Percentiles rank a stretch among this genome's conserved stretches.
Evolutionary conservation across 805 yeast species (phyloP).

Genomic region (Nakazawaea pomicola): DNA sequence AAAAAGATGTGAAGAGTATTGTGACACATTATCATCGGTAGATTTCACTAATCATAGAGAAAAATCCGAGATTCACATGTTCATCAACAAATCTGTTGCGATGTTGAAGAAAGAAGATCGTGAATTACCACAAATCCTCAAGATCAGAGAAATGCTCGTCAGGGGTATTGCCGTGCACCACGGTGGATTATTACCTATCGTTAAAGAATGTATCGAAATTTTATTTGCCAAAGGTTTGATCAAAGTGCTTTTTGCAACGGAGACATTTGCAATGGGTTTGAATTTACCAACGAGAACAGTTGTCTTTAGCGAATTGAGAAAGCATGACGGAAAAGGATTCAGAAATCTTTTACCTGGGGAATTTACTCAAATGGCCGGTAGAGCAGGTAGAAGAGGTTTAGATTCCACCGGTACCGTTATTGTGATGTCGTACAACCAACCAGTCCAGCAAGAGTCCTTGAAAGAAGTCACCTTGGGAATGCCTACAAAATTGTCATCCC

Average conservation of each 20-base stretch:
- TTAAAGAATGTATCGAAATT: constrained; percentile 90
- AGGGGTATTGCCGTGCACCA: constrained; percentile 96
- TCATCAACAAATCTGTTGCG: constrained; percentile 82
- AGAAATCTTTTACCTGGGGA: constrained; percentile 90
- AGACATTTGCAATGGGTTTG: constrained; percentile 98
- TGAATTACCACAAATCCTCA: constrained; percentile 84
- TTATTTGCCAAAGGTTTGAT: constrained; percentile 81
- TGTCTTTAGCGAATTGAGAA: constrained; percentile 76
- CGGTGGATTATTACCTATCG: constrained; percentile 90
- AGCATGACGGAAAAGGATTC: constrained; percentile 85
- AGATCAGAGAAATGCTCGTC: constrained; percentile 73
- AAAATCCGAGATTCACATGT: constrained; percentile 88
- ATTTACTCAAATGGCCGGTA: constrained; percentile 97
- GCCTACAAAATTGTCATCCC: constrained; percentile 87
- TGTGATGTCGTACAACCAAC: constrained; percentile 75
- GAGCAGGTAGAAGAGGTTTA: constrained; percentile 97
- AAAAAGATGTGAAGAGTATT: constrained; percentile 90
- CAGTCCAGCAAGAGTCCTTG: constrained; percentile 51
- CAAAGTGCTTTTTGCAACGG: constrained; percentile 92
- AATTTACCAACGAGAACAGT: constrained; percentile 96
- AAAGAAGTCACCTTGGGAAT: constrained; percentile 82
- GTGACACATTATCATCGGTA: constrained; percentile 65
- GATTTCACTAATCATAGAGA: constrained; percentile 84
- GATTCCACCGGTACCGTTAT: constrained; percentile 94
- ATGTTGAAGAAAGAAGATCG: constrained; percentile 89